Percentiles rank a stretch among this genome's conserved stretches.
phyloP scores from a whole-genome alignment of 495 filamentous ascomycete genomes.

The Hypoxylon subgilvum region DNA sequence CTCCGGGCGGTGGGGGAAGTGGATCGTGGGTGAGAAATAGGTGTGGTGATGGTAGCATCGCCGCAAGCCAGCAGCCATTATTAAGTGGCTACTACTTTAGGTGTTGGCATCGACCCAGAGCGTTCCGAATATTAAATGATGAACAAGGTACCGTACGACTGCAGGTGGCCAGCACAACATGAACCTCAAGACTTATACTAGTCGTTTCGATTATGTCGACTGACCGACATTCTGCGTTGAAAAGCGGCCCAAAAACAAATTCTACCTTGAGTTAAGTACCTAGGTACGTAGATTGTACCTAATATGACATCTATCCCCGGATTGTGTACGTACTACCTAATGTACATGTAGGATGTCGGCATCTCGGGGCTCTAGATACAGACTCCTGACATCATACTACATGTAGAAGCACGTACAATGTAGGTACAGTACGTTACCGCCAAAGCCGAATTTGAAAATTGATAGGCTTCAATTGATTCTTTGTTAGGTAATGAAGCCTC shows the following conservation, averaged over 20 bases:
- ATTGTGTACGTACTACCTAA: not conserved
- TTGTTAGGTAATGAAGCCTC: too few species aligned
- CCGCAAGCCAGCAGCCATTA: not conserved
- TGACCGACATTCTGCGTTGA: slow-evolving; percentile 12
- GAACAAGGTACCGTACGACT: slow-evolving; percentile 10
- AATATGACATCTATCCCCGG: slow-evolving; percentile 15
- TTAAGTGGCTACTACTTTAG: slow-evolving; percentile 6
- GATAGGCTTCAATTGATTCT: too few species aligned
- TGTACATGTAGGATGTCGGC: too few species aligned
- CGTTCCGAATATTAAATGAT: slow-evolving; percentile 19
- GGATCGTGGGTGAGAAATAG: slow-evolving; percentile 25
- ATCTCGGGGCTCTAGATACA: too few species aligned
- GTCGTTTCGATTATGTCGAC: not conserved
- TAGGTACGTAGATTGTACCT: too few species aligned
- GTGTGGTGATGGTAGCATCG: slow-evolving; percentile 2
- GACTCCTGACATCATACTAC: slow-evolving; percentile 15
- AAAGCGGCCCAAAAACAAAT: too few species aligned
- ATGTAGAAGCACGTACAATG: too few species aligned
- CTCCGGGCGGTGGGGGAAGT: slow-evolving; percentile 38
- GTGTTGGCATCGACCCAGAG: slow-evolving; percentile 33
- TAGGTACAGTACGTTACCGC: too few species aligned
- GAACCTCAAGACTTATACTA: not conserved
- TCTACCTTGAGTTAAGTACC: not conserved
- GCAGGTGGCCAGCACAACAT: not conserved
- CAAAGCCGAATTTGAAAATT: too few species aligned